Evolutionary conservation across 1,139 yeast genomes (phyloP).

Genomic region (Scheffersomyces segobiensis): DNA sequence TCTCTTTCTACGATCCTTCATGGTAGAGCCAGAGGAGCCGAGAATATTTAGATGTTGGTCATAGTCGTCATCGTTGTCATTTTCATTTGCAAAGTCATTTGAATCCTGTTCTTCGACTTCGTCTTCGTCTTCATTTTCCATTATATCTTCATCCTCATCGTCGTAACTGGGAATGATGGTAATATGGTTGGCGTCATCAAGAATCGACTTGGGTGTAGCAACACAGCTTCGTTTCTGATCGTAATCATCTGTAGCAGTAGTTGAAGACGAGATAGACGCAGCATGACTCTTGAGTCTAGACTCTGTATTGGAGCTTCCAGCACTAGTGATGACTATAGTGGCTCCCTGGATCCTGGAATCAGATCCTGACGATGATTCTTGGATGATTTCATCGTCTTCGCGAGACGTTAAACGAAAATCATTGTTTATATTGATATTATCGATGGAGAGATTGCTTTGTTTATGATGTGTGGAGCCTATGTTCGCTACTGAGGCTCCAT

Average conservation of each 20-base stretch:
- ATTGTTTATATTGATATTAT: neutral
- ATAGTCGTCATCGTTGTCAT: neutral
- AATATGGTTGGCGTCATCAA: slow-evolving; percentile 14
- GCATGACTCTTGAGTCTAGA: neutral
- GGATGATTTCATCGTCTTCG: neutral
- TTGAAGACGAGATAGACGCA: neutral
- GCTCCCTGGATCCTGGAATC: neutral
- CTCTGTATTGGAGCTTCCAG: neutral
- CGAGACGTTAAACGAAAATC: neutral
- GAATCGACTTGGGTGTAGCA: slow-evolving; percentile 9
- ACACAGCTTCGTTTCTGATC: neutral
- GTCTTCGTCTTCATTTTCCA: neutral
- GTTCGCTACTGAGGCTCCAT: neutral
- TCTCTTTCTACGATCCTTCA: neutral
- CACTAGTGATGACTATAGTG: neutral
- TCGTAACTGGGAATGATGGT: slow-evolving; percentile 13
- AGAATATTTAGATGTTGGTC: neutral
- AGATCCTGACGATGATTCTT: neutral
- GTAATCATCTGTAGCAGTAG: neutral
- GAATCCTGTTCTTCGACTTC: neutral
- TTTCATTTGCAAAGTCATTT: slow-evolving; percentile 1
- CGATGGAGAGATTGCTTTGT: neutral
- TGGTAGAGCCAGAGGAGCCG: neutral
- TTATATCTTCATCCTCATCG: neutral
- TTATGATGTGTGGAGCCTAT: neutral